phyloP scores from a whole-genome alignment of 306 rosid genomes.

The Dalbergia cochinchinensis region DNA sequence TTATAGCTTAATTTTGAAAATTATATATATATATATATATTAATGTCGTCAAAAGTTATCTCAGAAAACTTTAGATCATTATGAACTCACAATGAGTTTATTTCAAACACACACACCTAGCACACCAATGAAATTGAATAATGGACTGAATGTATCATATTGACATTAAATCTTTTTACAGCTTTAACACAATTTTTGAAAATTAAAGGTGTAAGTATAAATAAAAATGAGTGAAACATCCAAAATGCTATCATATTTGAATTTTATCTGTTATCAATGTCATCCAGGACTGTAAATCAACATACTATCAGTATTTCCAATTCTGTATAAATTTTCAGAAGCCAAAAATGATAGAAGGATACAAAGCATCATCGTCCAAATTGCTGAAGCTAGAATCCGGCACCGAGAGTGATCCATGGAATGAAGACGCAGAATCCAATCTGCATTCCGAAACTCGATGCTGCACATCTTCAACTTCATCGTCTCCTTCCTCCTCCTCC shows the following conservation, averaged over 20 bases:
- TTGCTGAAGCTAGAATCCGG: constrained; percentile 48
- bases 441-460: constrained; percentile 35
- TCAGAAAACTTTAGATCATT: too few relatives aligned
- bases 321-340: not conserved
- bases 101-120: too few relatives aligned
- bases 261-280: not conserved
- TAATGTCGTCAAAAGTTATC: too few relatives aligned
- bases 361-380: constrained; percentile 74
- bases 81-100: too few relatives aligned
- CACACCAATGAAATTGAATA: constrained; percentile 10
- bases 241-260: constrained; percentile 8
- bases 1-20: not conserved
- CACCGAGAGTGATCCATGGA: constrained; percentile 46
- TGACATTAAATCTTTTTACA: not conserved
- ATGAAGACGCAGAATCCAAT: constrained; percentile 49
- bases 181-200: not conserved
- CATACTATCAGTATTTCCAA: not conserved
- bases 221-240: not conserved
- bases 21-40: too few relatives aligned
- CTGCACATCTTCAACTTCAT: constrained; percentile 42
- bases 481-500: constrained; percentile 62
- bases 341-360: constrained; percentile 50
- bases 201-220: not conserved
- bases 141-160: not conserved
- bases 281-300: constrained; percentile 11